These are phyloP conservation scores for Aspergillus caelatus DNA, from an alignment of 2,329 filamentous ascomycete species.

Conservation along the genomic window DNA sequence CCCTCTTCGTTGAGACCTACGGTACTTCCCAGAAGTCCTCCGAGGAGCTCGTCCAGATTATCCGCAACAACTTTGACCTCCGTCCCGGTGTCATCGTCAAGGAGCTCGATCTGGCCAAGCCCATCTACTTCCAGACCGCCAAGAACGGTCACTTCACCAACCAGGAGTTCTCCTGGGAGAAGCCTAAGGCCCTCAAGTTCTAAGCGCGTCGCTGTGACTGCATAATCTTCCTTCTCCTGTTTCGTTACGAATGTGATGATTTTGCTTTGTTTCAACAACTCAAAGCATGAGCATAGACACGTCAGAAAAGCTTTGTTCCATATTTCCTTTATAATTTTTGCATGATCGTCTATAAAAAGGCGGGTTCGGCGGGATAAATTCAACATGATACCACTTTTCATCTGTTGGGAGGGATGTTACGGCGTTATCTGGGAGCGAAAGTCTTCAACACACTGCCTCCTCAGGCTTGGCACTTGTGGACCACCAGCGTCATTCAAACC, in stretches of 20 bases:
- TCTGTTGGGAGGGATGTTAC: constrained; percentile 44
- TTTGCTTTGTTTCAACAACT: constrained; percentile 56
- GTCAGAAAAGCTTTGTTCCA: constrained; percentile 31
- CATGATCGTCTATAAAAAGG: constrained; percentile 38
- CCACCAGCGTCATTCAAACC: not conserved
- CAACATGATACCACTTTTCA: constrained; percentile 53
- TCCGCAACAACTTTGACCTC: constrained; percentile 95
- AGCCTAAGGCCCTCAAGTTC: constrained; percentile 92
- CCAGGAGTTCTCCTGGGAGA: constrained; percentile 97
- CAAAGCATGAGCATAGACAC: constrained; percentile 49
- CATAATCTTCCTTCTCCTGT: constrained; percentile 20
- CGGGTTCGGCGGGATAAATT: constrained; percentile 48
- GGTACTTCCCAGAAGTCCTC: constrained; percentile 88
- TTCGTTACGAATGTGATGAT: constrained; percentile 49
- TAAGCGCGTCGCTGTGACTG: constrained; percentile 56
- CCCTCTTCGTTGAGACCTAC: constrained; percentile 97
- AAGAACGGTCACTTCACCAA: constrained; percentile 99
- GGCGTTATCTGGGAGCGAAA: constrained; percentile 47
- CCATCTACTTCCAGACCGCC: constrained; percentile 97
- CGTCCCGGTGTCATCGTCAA: constrained; percentile 97
- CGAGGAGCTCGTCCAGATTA: constrained; percentile 92
- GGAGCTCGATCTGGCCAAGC: constrained; percentile 91
- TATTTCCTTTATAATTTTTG: constrained; percentile 41
- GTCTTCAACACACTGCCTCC: constrained; percentile 43
- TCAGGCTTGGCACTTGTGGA: constrained; percentile 16